These are phyloP conservation scores for Megacollybia marginata DNA, from an alignment of 768 basidiomycete species.

Conservation along the genomic window DNA sequence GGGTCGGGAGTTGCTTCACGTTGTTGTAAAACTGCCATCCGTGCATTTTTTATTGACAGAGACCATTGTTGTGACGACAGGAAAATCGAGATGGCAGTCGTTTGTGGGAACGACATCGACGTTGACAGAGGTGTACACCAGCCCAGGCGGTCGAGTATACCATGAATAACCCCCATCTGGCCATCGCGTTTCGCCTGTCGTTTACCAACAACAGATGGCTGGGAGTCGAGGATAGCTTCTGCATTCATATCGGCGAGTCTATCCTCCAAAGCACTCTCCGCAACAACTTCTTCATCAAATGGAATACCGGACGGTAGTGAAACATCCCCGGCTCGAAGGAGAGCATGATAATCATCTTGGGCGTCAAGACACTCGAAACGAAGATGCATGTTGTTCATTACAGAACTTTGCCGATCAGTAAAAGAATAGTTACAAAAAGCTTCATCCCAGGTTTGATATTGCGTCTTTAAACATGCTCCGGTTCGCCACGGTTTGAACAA, in stretches of 20 bases:
- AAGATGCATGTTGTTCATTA: conserved; percentile 20
- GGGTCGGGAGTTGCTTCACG: neutral
- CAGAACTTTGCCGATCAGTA: neutral
- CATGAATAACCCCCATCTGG: neutral
- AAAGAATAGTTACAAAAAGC: too few relatives aligned
- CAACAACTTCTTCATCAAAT: neutral
- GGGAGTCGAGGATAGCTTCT: neutral
- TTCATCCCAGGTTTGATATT: too few relatives aligned
- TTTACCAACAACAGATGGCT: neutral
- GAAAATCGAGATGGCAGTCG: neutral
- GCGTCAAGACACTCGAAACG: conserved; percentile 23
- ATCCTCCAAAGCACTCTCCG: neutral
- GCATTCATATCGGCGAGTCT: neutral
- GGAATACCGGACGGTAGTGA: neutral
- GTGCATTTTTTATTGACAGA: too few relatives aligned
- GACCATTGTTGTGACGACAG: too few relatives aligned
- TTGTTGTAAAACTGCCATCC: too few relatives aligned
- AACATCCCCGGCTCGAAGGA: conserved; percentile 7
- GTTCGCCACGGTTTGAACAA: too few relatives aligned
- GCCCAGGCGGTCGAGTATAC: neutral
- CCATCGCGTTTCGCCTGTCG: neutral
- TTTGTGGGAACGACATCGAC: too few relatives aligned
- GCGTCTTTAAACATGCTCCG: too few relatives aligned
- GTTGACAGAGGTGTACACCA: too few relatives aligned
- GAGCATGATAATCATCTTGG: conserved; percentile 18